These are phyloP conservation scores for Claviceps monticola DNA, from an alignment of 2,329 filamentous ascomycete species.

Conservation along the genomic window DNA sequence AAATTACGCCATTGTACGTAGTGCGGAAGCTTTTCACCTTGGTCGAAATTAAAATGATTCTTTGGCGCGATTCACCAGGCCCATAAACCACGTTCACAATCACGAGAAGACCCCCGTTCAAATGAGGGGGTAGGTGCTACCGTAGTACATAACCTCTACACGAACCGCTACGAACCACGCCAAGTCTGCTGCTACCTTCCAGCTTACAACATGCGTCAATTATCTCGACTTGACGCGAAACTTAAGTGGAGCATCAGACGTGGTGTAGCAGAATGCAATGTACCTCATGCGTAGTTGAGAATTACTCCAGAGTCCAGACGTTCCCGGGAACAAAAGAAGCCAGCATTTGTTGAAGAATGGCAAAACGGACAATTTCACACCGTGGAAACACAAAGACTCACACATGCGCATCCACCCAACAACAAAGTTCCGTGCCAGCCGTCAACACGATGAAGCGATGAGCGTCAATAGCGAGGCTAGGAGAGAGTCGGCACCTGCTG, in stretches of 20 bases:
- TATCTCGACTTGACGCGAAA: background rate
- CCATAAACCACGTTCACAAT: background rate
- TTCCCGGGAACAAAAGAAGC: background rate
- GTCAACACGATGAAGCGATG: background rate
- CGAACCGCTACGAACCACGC: background rate
- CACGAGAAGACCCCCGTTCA: background rate
- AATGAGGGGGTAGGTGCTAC: background rate
- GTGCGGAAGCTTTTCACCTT: no score
- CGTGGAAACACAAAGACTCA: background rate
- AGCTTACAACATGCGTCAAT: background rate
- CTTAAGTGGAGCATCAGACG: background rate
- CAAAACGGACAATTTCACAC: background rate
- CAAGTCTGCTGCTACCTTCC: background rate
- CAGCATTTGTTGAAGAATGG: background rate
- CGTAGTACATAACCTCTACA: no score
- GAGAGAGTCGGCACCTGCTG: background rate
- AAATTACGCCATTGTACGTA: no score
- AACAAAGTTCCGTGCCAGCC: background rate
- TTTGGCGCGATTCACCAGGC: no score
- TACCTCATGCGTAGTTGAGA: background rate
- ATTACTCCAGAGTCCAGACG: background rate
- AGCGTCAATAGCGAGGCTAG: background rate
- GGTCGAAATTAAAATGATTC: no score
- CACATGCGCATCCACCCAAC: background rate
- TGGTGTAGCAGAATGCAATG: background rate